These are phyloP conservation scores for Raphidocelis subcapitata DNA, from an alignment of 139 green algal species.

Conservation along the genomic window DNA sequence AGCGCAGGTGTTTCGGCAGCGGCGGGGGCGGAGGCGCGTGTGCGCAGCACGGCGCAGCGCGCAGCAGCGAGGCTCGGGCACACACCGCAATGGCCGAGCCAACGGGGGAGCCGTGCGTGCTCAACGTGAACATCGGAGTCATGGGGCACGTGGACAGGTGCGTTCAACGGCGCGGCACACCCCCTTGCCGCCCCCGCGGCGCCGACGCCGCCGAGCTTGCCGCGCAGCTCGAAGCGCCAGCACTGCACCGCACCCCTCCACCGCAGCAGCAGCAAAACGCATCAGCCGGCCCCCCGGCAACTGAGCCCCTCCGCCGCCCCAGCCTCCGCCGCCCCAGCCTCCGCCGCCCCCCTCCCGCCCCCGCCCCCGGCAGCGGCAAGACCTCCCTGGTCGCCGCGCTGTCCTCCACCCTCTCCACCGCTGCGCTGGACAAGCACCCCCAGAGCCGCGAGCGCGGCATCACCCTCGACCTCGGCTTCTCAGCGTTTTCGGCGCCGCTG, in stretches of 20 bases:
- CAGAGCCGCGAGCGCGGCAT: conserved; percentile 94
- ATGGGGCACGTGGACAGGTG: conserved; percentile 95
- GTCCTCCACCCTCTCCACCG: conserved; percentile 90
- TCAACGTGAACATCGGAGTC: conserved; percentile 93
- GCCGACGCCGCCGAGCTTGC: background rate
- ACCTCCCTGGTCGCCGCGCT: conserved; percentile 73
- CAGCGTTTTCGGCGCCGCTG: conserved; percentile 71
- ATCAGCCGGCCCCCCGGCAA: background rate
- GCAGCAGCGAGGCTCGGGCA: too few species aligned
- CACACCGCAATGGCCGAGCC: too few species aligned
- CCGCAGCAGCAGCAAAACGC: background rate
- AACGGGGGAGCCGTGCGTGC: background rate
- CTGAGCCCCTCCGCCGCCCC: too few species aligned
- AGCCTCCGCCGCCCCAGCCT: background rate
- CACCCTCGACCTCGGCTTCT: conserved; percentile 97
- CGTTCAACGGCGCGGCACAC: background rate
- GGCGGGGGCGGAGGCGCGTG: too few species aligned
- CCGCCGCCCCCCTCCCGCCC: background rate
- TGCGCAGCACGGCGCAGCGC: too few species aligned
- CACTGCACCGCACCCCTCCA: background rate
- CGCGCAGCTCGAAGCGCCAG: background rate
- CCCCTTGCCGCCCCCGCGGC: background rate
- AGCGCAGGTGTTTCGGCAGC: too few species aligned
- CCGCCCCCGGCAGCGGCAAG: background rate
- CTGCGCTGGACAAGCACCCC: conserved; percentile 94